Evolutionary conservation across 805 yeast genomes (phyloP), one percentile per base, ranked within the genome.

Genomic region (Metschnikowia rubicola): DNA sequence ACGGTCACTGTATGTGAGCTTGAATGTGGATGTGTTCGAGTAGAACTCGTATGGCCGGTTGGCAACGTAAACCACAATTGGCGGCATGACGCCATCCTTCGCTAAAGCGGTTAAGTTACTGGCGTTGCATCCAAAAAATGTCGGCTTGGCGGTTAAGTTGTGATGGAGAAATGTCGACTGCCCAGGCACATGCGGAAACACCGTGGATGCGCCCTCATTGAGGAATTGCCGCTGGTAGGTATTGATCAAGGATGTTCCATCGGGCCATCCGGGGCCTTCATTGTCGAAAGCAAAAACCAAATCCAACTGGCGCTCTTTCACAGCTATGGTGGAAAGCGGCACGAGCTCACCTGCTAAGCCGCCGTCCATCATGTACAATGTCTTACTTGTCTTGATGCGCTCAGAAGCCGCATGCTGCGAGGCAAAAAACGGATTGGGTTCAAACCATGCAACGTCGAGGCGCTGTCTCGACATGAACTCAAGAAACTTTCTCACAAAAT

Each of bases 121-220:
- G 4, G 87, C 75, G 60, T 86, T 77, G 66, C 96, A 88, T 31
- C 96, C 96, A 62, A 89, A 89, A 69, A 89, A 88, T 0, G 85
- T 74, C 42, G 96, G 96, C 50, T 68, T 76, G 9, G 83, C 71
- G 12, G 88, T 83, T 52, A 88, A 71, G 48, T 85, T 85, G 53
- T 69, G 57, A 49, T 76, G 74, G 26, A 79, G 59, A 63, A 88
- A 85, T 0, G 90, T 77, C 37, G 74, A 66, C 28, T 63, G 68
- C 61, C 81, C 91, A 10, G 96, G 96, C 45, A 88, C 91, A 55
- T 85, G 79, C 9, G 96, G 96, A 75, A 86, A 86, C 2, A 84
- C 71, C 28, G 86, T 78, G 41, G 80, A 79, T 52, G 76, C 72
- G 29, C 83, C 84, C 54, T 77, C 76, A 1, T 44, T 35, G 12